Conservation (phyloP, 2,329 filamentous ascomycete genomes). For the Diaporthe sp. region DNA sequence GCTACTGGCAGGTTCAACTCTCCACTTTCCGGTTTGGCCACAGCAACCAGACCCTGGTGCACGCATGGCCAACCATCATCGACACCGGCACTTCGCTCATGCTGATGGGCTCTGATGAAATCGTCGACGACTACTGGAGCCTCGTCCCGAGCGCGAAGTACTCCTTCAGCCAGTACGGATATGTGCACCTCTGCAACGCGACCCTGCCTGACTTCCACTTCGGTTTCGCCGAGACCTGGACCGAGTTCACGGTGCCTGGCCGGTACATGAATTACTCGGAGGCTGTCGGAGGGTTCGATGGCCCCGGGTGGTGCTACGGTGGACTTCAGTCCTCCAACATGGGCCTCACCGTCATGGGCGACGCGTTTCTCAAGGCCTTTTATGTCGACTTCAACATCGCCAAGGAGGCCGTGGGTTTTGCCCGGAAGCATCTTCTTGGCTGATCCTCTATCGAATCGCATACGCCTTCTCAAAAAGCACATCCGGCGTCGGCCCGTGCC, state of each 20-base stretch:
- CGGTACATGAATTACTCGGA: constrained; percentile 59
- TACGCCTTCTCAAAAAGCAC: background rate
- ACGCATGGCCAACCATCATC: constrained; percentile 63
- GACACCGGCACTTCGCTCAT: constrained; percentile 78
- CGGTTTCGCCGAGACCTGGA: constrained; percentile 55
- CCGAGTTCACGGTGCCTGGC: constrained; percentile 61
- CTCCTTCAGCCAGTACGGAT: constrained; percentile 57
- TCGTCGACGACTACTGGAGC: constrained; percentile 70
- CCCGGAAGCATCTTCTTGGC: constrained; percentile 51
- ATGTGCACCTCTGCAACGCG: constrained; percentile 63
- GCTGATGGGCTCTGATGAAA: constrained; percentile 61
- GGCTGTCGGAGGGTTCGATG: constrained; percentile 52
- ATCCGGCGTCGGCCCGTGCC: background rate
- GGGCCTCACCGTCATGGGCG: constrained; percentile 76
- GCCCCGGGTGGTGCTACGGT: constrained; percentile 71
- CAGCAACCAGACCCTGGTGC: constrained; percentile 48
- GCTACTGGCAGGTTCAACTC: constrained; percentile 53
- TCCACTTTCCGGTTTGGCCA: constrained; percentile 48
- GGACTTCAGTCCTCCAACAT: constrained; percentile 72
- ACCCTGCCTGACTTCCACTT: constrained; percentile 63
- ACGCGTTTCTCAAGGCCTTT: constrained; percentile 81
- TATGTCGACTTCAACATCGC: constrained; percentile 77
- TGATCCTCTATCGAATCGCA: constrained; percentile 18
- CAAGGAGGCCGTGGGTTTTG: constrained; percentile 57
- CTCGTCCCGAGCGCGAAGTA: constrained; percentile 63